Percentiles rank a stretch among this genome's conserved stretches.
These are phyloP conservation scores for Plasmodium cynomolgi DNA, from an alignment of 169 alveolate species.

Conservation along the genomic window DNA sequence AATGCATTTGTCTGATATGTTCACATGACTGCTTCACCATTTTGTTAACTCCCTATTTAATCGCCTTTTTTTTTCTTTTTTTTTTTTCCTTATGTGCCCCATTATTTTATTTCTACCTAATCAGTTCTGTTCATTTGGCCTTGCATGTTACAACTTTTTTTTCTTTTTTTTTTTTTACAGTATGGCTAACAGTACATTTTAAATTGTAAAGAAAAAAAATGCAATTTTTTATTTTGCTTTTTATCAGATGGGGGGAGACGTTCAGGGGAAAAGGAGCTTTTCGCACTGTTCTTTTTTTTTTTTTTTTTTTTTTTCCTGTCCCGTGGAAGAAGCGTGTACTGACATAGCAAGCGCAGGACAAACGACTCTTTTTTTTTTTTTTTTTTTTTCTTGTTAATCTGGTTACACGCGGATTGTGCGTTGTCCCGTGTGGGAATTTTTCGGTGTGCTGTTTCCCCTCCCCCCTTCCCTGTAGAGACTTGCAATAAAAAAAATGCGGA, in stretches of 20 bases:
- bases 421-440: not conserved
- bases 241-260: not conserved
- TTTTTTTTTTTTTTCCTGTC: not conserved
- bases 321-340: not conserved
- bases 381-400: not conserved
- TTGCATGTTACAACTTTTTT: not conserved
- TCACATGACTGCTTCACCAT: not conserved
- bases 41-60: not conserved
- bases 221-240: not conserved
- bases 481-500: not conserved
- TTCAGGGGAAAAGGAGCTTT: not conserved
- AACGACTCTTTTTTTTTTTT: not conserved
- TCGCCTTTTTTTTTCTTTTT: not conserved
- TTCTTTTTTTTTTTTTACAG: not conserved
- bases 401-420: not conserved
- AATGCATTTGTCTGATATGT: not conserved
- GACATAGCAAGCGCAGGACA: not conserved
- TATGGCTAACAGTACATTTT: not conserved
- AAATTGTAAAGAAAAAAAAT: not conserved
- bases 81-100: not conserved
- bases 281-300: not conserved
- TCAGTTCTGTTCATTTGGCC: not conserved
- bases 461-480: not conserved
- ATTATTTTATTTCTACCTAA: not conserved
- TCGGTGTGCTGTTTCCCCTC: not conserved